phyloP scores from a whole-genome alignment of 2,329 filamentous ascomycete species.

The Diaporthe capsici region DNA sequence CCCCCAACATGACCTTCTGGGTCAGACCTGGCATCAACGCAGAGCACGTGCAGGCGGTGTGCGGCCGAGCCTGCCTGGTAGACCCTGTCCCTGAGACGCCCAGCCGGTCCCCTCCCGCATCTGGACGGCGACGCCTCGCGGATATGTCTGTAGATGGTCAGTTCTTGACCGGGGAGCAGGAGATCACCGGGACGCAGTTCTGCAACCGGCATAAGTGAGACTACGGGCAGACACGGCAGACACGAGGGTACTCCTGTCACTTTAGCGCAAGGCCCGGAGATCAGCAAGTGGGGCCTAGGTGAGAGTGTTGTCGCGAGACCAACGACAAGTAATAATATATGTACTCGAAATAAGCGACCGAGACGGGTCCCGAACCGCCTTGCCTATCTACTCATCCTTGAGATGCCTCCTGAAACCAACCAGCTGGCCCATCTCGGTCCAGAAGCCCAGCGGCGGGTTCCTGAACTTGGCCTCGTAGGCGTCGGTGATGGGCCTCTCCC shows the following conservation, averaged over 20 bases:
- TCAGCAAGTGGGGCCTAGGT: not conserved
- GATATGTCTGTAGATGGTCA: not conserved
- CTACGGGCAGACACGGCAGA: not conserved
- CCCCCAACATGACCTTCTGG: not conserved
- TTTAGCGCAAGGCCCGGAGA: not conserved
- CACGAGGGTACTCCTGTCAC: not conserved
- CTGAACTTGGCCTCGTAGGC: slow-evolving; percentile 50
- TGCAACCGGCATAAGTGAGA: too few species aligned
- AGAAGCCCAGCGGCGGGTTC: slow-evolving; percentile 38
- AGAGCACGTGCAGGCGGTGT: not conserved
- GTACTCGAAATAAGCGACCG: not conserved
- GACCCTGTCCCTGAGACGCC: too few species aligned
- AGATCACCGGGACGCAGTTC: too few species aligned
- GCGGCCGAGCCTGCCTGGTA: not conserved
- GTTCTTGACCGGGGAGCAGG: not conserved
- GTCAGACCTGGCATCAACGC: not conserved
- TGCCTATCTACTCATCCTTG: not conserved
- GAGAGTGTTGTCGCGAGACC: not conserved
- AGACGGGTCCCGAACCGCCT: too few species aligned
- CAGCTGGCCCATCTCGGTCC: slow-evolving; percentile 39
- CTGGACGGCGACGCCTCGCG: too few species aligned
- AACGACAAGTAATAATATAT: not conserved
- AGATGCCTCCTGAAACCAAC: slow-evolving; percentile 38
- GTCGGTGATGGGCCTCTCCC: slow-evolving; percentile 72
- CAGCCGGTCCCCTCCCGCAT: not conserved